phyloP scores from a whole-genome alignment of 1,284 basidiomycete genomes.

The Trametes polyzona region DNA sequence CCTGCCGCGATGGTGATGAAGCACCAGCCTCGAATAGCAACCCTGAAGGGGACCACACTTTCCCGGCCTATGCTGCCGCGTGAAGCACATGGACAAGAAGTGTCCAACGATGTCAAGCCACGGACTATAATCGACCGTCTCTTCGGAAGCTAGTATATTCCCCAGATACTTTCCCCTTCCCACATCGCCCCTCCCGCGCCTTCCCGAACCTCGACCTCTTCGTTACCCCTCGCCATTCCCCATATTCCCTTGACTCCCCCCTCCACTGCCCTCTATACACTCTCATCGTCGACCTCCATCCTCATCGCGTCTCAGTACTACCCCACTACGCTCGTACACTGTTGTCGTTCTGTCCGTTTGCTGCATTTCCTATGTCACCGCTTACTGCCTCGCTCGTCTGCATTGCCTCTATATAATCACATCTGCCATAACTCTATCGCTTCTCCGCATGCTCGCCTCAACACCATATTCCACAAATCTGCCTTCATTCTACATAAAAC shows the following conservation, averaged over 20 bases:
- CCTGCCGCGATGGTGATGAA: slow-evolving; percentile 14
- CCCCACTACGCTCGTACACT: slow-evolving; percentile 24
- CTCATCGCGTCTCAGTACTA: slow-evolving; percentile 24
- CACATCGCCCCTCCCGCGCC: slow-evolving; percentile 2
- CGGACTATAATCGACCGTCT: slow-evolving; percentile 22
- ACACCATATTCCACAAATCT: slow-evolving; percentile 6
- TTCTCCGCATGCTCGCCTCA: slow-evolving; percentile 24
- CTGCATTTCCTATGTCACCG: slow-evolving; percentile 32
- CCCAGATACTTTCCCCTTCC: slow-evolving; percentile 18
- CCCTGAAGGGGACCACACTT: slow-evolving; percentile 21
- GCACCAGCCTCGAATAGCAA: slow-evolving; percentile 12
- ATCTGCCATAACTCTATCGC: slow-evolving; percentile 15
- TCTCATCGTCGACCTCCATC: slow-evolving; percentile 6
- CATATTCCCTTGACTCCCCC: not conserved
- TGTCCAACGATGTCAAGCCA: slow-evolving; percentile 21
- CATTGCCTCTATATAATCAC: slow-evolving; percentile 29
- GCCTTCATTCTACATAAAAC: slow-evolving; percentile 8
- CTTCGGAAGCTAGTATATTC: slow-evolving; percentile 25
- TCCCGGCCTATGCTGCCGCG: slow-evolving; percentile 14
- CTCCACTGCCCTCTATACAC: not conserved
- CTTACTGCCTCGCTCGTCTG: slow-evolving; percentile 25
- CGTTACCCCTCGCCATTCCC: slow-evolving; percentile 18
- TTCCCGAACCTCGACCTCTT: slow-evolving; percentile 19
- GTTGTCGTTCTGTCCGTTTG: slow-evolving; percentile 34
- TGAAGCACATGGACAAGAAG: slow-evolving; percentile 23